Percentiles rank a stretch among this genome's conserved stretches.
These are phyloP conservation scores for Magnolia changhungtana DNA, from an alignment of 164 flowering plant genomes.

Conservation along the genomic window DNA sequence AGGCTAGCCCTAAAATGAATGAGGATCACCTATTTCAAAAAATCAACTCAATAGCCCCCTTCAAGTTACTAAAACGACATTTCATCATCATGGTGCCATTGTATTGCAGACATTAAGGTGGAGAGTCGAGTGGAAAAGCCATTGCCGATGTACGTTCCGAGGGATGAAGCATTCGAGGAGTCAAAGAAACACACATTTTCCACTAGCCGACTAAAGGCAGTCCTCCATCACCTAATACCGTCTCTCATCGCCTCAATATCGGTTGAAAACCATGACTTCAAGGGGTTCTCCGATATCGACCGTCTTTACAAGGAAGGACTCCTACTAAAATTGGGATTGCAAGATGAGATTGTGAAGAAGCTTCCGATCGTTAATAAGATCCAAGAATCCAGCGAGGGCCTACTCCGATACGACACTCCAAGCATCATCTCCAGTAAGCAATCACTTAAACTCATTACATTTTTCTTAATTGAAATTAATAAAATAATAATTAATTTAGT, in stretches of 20 bases:
- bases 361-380: conserved; percentile 52
- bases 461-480: background rate
- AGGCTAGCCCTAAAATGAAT: background rate
- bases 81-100: background rate
- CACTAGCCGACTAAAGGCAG: conserved; percentile 63
- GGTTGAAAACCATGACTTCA: conserved; percentile 62
- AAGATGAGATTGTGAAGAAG: conserved; percentile 65
- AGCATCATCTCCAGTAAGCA: conserved; percentile 73
- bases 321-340: conserved; percentile 58
- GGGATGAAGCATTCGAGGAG: conserved; percentile 97
- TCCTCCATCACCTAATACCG: conserved; percentile 80
- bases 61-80: no score
- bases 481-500: no score
- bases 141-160: conserved; percentile 77
- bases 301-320: conserved; percentile 75
- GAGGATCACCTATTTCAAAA: background rate
- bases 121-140: conserved; percentile 96
- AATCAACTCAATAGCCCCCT: no score
- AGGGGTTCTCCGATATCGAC: conserved; percentile 70
- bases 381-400: conserved; percentile 62
- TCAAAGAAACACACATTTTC: conserved; percentile 58
- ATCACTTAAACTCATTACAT: background rate
- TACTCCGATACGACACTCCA: conserved; percentile 79
- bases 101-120: conserved; percentile 45
- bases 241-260: conserved; percentile 64